A percentile compares a stretch with the other conserved stretches of the same genome.
phyloP scores from a whole-genome alignment of 139 green algal genomes.

The Chlamydomonas applanata region DNA sequence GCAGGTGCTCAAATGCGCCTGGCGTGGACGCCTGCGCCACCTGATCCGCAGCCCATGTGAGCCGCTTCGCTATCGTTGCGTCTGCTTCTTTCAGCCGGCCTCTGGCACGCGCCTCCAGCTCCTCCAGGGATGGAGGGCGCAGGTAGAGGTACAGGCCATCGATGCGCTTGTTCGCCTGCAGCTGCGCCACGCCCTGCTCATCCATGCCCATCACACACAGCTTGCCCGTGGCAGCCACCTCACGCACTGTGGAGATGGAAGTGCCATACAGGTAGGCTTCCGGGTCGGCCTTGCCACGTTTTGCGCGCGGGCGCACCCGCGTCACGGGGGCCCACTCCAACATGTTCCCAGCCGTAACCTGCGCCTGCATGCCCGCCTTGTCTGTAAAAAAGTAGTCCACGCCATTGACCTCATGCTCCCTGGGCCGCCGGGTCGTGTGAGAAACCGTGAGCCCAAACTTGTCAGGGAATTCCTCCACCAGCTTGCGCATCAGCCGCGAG shows the following conservation, averaged over 20 bases:
- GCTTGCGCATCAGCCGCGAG: slow-evolving; percentile 36
- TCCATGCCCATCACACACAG: slow-evolving; percentile 71
- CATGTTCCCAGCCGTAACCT: slow-evolving; percentile 13
- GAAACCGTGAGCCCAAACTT: slow-evolving; percentile 35
- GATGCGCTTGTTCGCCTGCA: slow-evolving; percentile 56
- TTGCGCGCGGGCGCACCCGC: background rate
- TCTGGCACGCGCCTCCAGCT: slow-evolving; percentile 51
- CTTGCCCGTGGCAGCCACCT: slow-evolving; percentile 68
- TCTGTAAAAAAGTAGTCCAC: slow-evolving; percentile 60
- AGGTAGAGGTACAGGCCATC: slow-evolving; percentile 71
- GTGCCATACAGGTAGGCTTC: slow-evolving; percentile 51
- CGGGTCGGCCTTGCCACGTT: background rate
- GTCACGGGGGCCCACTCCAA: slow-evolving; percentile 35
- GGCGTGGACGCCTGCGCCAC: slow-evolving; percentile 8
- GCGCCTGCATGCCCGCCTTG: slow-evolving; percentile 29
- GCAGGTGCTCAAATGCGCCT: slow-evolving; percentile 41
- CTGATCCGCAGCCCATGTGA: slow-evolving; percentile 46
- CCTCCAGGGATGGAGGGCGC: slow-evolving; percentile 44
- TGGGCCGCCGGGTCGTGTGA: slow-evolving; percentile 16
- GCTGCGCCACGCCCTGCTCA: slow-evolving; percentile 45
- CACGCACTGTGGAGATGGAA: slow-evolving; percentile 52
- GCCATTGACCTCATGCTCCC: slow-evolving; percentile 27
- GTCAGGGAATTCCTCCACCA: slow-evolving; percentile 56
- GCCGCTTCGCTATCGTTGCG: slow-evolving; percentile 50
- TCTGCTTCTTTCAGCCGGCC: slow-evolving; percentile 53